Evolutionary conservation across 2,329 filamentous ascomycete genomes (phyloP), one percentile per base, ranked within the genome.

Genomic region (Parafenestella ontariensis): DNA sequence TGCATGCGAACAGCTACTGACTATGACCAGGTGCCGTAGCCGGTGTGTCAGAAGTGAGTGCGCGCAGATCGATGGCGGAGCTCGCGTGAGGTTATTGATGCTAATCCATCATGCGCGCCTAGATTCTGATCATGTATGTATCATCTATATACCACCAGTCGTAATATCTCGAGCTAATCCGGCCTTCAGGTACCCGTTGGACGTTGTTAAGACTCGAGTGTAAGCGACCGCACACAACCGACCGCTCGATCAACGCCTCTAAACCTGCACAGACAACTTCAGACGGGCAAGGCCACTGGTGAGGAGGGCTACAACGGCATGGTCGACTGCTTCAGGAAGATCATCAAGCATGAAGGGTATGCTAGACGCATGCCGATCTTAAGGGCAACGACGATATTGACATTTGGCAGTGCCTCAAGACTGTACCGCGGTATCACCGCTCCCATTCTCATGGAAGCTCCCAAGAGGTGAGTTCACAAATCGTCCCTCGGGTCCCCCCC

Each of bases 201-300:
- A 99, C 77, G 95, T 99, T 54, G 92, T 98, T 78, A 98, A 98
- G 86, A 98, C 95, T 63, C 85, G 94, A 89, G 90, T 96, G 90
- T 95, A 86, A 85, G 88, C 58, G 36, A 56, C 29, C 40, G 47
- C 50, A 44, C 46, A 39, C 49, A 40, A 41, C 29, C 46, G n/a
- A 26, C 37, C 50, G 11, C 29, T 23, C 28, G 48, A 39, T 34
- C 29, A 49, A 44, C 26, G 37, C 44, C 47, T 62, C 67, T 67
- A 72, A 74, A 56, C 58, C 62, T 60, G 61, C 57, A 58, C 70
- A 96, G 91, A 76, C 93, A 97, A 79, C 84, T 97, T 52, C 93
- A 97, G 81, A 90, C 89, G 49, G 89, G 89, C 70, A 84, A 82
- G 64, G 86, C 83, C 39, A 81, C 83, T 20, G 91, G 92, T 55